Evolutionary conservation across 1,139 yeast genomes (phyloP).

Genomic region (Nakaseomyces bracarensis): DNA sequence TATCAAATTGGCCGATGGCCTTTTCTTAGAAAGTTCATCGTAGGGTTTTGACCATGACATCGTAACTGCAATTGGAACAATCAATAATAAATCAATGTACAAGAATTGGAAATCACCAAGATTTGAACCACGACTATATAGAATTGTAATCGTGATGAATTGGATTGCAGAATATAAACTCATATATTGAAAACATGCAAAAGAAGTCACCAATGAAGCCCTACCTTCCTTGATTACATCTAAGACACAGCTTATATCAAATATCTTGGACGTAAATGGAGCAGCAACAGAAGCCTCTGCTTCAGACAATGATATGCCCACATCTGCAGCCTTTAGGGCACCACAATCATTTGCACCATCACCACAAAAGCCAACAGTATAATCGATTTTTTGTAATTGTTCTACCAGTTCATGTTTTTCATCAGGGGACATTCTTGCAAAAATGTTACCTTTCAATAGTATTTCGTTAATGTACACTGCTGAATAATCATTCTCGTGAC

Average conservation of each 20-base stretch:
- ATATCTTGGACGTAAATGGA: conserved; percentile 84
- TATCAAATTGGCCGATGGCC: conserved; percentile 91
- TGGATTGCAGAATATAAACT: conserved; percentile 94
- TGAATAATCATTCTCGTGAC: conserved; percentile 36
- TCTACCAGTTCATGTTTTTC: conserved; percentile 94
- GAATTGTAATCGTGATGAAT: conserved; percentile 73
- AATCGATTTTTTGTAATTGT: conserved; percentile 72
- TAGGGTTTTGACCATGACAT: conserved; percentile 96
- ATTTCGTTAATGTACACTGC: conserved; percentile 45
- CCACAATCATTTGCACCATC: conserved; percentile 98
- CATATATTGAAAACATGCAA: conserved; percentile 97
- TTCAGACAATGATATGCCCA: conserved; percentile 89
- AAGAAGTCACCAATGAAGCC: conserved; percentile 87
- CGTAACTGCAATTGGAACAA: conserved; percentile 88
- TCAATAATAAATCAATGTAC: conserved; percentile 82
- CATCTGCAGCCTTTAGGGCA: conserved; percentile 94
- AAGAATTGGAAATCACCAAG: conserved; percentile 96
- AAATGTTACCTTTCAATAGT: conserved; percentile 66
- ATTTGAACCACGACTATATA: conserved; percentile 84
- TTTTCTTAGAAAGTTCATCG: conserved; percentile 49
- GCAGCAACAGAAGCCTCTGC: conserved; percentile 99
- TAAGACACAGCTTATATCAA: conserved; percentile 87
- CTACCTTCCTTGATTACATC: conserved; percentile 92
- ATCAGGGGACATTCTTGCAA: conserved; percentile 98
- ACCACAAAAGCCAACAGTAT: conserved; percentile 95